These are phyloP conservation scores for Talaromyces sp. DNA, from an alignment of 2,329 filamentous ascomycete species.

Conservation along the genomic window DNA sequence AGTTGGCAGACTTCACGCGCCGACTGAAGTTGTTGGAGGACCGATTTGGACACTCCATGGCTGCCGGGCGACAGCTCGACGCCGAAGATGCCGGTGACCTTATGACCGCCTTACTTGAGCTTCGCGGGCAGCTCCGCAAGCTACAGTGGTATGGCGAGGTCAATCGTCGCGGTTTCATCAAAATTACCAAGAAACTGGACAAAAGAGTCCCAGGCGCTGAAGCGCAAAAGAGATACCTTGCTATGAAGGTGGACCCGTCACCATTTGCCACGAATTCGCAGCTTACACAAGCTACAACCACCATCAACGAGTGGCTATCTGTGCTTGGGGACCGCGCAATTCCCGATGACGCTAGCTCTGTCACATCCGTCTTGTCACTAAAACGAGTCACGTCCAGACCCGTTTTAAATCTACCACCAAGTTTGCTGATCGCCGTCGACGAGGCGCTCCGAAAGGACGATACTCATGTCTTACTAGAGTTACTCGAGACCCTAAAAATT, in stretches of 20 bases:
- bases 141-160: slow-evolving; percentile 98
- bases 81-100: slow-evolving; percentile 87
- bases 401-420: slow-evolving; percentile 66
- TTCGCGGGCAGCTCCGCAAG: slow-evolving; percentile 81
- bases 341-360: slow-evolving; percentile 69
- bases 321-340: slow-evolving; percentile 71
- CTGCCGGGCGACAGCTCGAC: slow-evolving; percentile 68
- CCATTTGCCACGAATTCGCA: slow-evolving; percentile 75
- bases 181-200: slow-evolving; percentile 98
- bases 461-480: slow-evolving; percentile 37
- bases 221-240: slow-evolving; percentile 79
- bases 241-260: slow-evolving; percentile 82
- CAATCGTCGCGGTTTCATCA: slow-evolving; percentile 89
- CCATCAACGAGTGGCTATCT: slow-evolving; percentile 88
- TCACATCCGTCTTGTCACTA: slow-evolving; percentile 64
- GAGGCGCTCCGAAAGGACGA: slow-evolving; percentile 38
- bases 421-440: slow-evolving; percentile 37
- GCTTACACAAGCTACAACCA: slow-evolving; percentile 55
- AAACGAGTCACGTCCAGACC: slow-evolving; percentile 72
- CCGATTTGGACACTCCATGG: slow-evolving; percentile 71
- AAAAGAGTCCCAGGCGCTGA: slow-evolving; percentile 78
- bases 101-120: slow-evolving; percentile 81
- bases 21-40: slow-evolving; percentile 82
- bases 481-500: slow-evolving; percentile 55
- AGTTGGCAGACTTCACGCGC: slow-evolving; percentile 77